Evolutionary conservation across 1,139 yeast genomes (phyloP).

Genomic region (Hemisphaericaspora xylofermentans): DNA sequence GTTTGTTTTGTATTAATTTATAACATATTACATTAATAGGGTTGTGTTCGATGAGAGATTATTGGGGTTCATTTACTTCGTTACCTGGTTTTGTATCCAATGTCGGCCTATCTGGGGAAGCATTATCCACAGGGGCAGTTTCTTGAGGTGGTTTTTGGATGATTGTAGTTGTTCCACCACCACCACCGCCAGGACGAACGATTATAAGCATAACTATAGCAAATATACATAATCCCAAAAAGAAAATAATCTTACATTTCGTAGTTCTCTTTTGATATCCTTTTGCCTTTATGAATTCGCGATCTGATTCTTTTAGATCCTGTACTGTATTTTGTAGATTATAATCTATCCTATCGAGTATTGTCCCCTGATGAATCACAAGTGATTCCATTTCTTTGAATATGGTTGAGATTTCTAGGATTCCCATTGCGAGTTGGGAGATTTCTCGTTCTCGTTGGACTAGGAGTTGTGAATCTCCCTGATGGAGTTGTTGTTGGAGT

Average conservation of each 20-base stretch:
- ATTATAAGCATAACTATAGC: conserved; percentile 70
- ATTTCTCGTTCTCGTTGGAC: conserved; percentile 87
- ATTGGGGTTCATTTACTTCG: conserved; percentile 9
- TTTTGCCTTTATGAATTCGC: conserved; percentile 74
- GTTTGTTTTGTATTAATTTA: conserved; percentile 1
- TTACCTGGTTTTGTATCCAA: conserved; percentile 4
- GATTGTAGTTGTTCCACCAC: conserved; percentile 22
- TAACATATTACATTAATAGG: conserved; percentile 2
- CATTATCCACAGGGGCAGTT: conserved; percentile 1
- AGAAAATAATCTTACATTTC: conserved; percentile 82
- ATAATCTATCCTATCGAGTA: conserved; percentile 89
- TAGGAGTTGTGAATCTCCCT: conserved; percentile 35
- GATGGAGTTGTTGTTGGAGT: conserved; percentile 40
- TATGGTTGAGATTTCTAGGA: conserved; percentile 86
- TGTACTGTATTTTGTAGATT: conserved; percentile 77
- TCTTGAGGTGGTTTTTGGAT: conserved; percentile 23
- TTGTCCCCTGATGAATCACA: conserved; percentile 93
- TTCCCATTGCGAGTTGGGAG: conserved; percentile 88
- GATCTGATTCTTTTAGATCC: conserved; percentile 74
- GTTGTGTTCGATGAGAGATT: background rate
- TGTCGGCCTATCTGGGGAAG: conserved; percentile 4
- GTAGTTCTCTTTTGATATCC: conserved; percentile 84
- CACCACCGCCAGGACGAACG: conserved; percentile 53
- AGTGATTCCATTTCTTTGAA: conserved; percentile 90
- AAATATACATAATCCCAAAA: conserved; percentile 67